Conservation (phyloP, 225 moss, liverwort and hornwort species). For the Sphagnum contortum region DNA sequence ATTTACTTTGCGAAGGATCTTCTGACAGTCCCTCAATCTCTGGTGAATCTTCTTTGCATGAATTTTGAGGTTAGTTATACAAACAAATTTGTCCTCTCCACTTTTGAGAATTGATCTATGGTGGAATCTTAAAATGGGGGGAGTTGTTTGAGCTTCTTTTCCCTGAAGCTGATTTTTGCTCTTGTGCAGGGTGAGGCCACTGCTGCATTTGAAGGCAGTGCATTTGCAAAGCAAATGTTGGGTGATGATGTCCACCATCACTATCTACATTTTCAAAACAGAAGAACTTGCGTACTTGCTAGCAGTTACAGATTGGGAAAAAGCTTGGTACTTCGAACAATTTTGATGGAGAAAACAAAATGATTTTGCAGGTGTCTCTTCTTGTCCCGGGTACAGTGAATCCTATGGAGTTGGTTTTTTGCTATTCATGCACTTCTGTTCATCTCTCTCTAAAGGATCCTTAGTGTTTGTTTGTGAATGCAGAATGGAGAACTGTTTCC, state of each 20-base stretch:
- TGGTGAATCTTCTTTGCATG: conserved; percentile 24
- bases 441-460: no score
- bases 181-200: conserved; percentile 53
- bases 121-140: no score
- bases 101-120: no score
- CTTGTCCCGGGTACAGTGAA: no score
- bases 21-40: conserved; percentile 59
- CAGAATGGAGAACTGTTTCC: no score
- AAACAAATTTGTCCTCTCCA: not conserved
- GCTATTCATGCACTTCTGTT: no score
- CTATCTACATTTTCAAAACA: conserved; percentile 68
- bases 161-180: not conserved
- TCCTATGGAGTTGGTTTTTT: no score
- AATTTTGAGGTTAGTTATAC: not conserved
- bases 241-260: conserved; percentile 90
- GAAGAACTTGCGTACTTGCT: conserved; percentile 61
- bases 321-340: conserved; percentile 89
- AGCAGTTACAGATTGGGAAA: conserved; percentile 95
- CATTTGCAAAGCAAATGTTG: conserved; percentile 73
- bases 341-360: conserved; percentile 22
- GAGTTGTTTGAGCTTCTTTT: not conserved
- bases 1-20: conserved; percentile 72
- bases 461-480: no score
- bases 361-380: no score
- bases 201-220: conserved; percentile 47